These are phyloP conservation scores for Colletotrichum orbiculare DNA, from an alignment of 2,329 filamentous ascomycete genomes.

Conservation along the genomic window DNA sequence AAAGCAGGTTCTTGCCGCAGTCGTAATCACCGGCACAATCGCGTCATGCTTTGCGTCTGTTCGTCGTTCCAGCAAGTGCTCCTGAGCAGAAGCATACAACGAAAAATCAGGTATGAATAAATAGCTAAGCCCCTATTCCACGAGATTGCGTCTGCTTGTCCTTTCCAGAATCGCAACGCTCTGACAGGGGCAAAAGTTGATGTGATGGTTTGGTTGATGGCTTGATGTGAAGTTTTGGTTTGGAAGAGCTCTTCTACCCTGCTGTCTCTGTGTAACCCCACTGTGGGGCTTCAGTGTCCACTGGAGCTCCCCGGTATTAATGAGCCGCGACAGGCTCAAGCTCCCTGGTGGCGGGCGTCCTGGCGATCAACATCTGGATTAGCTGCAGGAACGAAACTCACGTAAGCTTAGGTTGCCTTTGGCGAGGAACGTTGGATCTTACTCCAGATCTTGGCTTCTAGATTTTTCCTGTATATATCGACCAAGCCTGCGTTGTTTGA, in stretches of 20 bases:
- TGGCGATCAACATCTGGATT: background rate
- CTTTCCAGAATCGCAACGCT: background rate
- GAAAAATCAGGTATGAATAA: no score
- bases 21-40: no score
- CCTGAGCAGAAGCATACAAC: no score
- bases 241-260: background rate
- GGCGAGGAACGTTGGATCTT: no score
- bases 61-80: no score
- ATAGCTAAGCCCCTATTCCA: no score
- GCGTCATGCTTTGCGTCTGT: no score
- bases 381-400: constrained; percentile 13
- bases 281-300: constrained; percentile 27
- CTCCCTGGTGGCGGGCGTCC: constrained; percentile 4
- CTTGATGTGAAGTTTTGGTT: constrained; percentile 24
- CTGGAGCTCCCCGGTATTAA: constrained; percentile 14
- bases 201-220: background rate
- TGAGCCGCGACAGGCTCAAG: constrained; percentile 15
- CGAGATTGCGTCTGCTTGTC: background rate
- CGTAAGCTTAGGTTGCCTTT: background rate
- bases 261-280: constrained; percentile 19
- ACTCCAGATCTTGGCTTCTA: no score
- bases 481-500: no score
- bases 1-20: no score
- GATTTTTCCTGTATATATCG: no score
- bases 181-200: background rate